Percentiles rank a stretch among this genome's conserved stretches.
Conservation (phyloP, 495 filamentous ascomycete species). For the Articulospora tetracladia region DNA sequence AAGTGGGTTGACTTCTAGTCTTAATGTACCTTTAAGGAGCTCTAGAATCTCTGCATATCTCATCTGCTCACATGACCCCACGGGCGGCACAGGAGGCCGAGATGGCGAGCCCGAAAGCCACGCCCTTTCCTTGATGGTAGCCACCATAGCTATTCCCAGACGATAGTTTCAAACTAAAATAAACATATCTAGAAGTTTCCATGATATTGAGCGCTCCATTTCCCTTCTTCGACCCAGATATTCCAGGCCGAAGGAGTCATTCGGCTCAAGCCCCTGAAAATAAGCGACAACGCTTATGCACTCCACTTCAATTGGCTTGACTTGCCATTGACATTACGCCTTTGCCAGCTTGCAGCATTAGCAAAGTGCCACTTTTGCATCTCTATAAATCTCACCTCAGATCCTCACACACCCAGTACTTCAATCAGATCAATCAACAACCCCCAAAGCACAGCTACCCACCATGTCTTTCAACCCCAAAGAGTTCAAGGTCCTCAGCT, state of each 20-base stretch:
- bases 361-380: background rate
- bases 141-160: too few relatives aligned
- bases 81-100: too few relatives aligned
- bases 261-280: background rate
- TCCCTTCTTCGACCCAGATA: background rate
- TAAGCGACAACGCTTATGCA: background rate
- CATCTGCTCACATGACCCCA: too few relatives aligned
- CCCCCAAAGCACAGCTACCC: background rate
- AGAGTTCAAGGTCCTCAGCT: constrained; percentile 46
- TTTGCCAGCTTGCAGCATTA: background rate
- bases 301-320: background rate
- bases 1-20: too few relatives aligned
- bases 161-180: too few relatives aligned
- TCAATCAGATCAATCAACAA: background rate
- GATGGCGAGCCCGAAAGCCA: too few relatives aligned
- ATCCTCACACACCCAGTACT: background rate
- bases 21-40: too few relatives aligned
- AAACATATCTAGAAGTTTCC: too few relatives aligned
- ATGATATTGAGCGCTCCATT: background rate
- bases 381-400: background rate
- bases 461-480: constrained; percentile 9
- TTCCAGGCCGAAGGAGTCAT: background rate
- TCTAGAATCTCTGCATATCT: too few relatives aligned
- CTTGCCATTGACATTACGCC: background rate
- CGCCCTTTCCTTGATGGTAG: too few relatives aligned